These are phyloP conservation scores for Gossypium schwendimanii DNA, from an alignment of 441 rosid genomes.

Conservation along the genomic window DNA sequence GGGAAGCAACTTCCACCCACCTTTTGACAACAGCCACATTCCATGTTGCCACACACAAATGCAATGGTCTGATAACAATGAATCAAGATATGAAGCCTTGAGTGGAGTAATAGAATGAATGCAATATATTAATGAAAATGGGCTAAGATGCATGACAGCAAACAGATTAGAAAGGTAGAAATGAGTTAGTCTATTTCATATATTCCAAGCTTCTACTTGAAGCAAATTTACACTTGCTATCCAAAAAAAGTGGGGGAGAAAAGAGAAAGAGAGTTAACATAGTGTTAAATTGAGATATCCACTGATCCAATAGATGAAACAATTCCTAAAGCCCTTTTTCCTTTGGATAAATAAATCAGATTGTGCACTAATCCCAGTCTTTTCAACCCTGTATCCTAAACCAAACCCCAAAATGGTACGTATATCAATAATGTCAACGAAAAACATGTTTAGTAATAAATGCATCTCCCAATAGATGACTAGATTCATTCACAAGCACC, in stretches of 20 bases:
- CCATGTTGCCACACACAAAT: constrained; percentile 83
- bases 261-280: neutral
- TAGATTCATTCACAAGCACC: too few relatives aligned
- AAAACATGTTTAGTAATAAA: too few relatives aligned
- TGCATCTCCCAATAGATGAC: neutral
- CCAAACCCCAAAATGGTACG: too few relatives aligned
- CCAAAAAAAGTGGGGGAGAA: neutral
- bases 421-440: too few relatives aligned
- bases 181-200: neutral
- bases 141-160: neutral
- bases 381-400: too few relatives aligned
- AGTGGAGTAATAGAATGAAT: constrained; percentile 4
- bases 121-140: neutral
- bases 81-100: constrained; percentile 5
- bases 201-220: neutral
- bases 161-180: constrained; percentile 10
- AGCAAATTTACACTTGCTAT: neutral
- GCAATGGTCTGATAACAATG: constrained; percentile 69
- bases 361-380: too few relatives aligned
- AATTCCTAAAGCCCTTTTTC: neutral
- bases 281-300: neutral
- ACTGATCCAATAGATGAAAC: neutral
- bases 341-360: neutral
- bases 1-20: constrained; percentile 81
- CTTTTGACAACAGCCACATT: constrained; percentile 87